Conservation (phyloP, 1,139 yeast species). For the Sugiyamaella japonica region DNA sequence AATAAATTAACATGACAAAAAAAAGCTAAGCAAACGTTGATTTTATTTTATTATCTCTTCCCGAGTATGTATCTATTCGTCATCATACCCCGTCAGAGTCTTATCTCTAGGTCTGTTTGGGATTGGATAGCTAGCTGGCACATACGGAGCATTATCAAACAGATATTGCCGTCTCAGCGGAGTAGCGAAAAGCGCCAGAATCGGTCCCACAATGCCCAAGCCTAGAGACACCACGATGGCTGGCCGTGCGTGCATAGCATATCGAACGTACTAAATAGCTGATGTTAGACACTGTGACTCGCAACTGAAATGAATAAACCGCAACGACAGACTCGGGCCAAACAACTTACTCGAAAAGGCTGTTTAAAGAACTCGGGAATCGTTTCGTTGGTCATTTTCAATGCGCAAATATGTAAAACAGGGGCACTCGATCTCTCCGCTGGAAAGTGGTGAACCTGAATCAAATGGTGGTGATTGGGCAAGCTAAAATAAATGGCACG, state of each 20-base stretch:
- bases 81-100: conserved; percentile 40
- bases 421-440: not conserved
- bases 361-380: conserved; percentile 29
- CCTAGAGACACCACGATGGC: conserved; percentile 70
- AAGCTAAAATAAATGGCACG: not conserved
- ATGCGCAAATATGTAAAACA: too few relatives aligned
- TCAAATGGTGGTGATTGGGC: conserved; percentile 11
- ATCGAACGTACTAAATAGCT: conserved; percentile 65
- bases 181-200: conserved; percentile 57
- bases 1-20: not conserved
- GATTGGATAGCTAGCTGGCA: conserved; percentile 68
- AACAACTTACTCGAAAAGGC: conserved; percentile 29
- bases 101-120: conserved; percentile 39
- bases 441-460: conserved; percentile 13
- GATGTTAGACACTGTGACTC: not conserved
- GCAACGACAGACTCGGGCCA: not conserved
- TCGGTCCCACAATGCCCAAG: conserved; percentile 69
- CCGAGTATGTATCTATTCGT: conserved; percentile 26
- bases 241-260: conserved; percentile 77
- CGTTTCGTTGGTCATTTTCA: conserved; percentile 16
- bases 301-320: not conserved
- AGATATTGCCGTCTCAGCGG: conserved; percentile 71
- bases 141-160: conserved; percentile 65
- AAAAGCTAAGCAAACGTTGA: too few relatives aligned
- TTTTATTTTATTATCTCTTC: conserved; percentile 5